Evolutionary conservation across 305 asterid genomes (phyloP).

Genomic region (Plantago coronopus): DNA sequence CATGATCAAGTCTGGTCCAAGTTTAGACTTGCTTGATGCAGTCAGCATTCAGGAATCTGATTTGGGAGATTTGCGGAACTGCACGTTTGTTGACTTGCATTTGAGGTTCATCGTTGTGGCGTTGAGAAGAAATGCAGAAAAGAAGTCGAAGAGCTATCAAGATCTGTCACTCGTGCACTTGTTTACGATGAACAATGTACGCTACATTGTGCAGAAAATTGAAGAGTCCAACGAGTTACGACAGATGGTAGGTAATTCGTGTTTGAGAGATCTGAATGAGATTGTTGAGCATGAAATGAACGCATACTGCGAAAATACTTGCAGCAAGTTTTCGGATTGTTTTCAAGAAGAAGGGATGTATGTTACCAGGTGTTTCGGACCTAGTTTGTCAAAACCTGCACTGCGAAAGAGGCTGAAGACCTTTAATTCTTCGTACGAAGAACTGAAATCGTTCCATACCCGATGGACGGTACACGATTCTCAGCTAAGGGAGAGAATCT

Average conservation of each 20-base stretch:
- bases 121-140: conserved; percentile 32
- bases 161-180: conserved; percentile 30
- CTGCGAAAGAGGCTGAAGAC: conserved; percentile 32
- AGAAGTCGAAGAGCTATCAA: conserved; percentile 23
- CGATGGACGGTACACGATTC: conserved; percentile 37
- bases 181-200: conserved; percentile 58
- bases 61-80: conserved; percentile 12
- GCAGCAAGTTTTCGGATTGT: conserved; percentile 37
- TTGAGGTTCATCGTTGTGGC: conserved; percentile 39
- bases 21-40: conserved; percentile 19
- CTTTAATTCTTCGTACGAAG: conserved; percentile 38
- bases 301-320: conserved; percentile 25
- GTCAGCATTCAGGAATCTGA: conserved; percentile 19
- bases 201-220: conserved; percentile 30
- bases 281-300: conserved; percentile 20
- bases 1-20: conserved; percentile 36
- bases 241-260: conserved; percentile 40
- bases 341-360: conserved; percentile 36
- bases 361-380: conserved; percentile 19
- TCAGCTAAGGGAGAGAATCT: conserved; percentile 38
- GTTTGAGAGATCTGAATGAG: conserved; percentile 22
- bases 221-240: conserved; percentile 30
- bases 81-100: conserved; percentile 34
- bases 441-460: conserved; percentile 19
- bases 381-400: conserved; percentile 28